Percentiles rank a stretch among this genome's conserved stretches.
Evolutionary conservation across 441 rosid species (phyloP).

Genomic region (Codiaeum variegatum): DNA sequence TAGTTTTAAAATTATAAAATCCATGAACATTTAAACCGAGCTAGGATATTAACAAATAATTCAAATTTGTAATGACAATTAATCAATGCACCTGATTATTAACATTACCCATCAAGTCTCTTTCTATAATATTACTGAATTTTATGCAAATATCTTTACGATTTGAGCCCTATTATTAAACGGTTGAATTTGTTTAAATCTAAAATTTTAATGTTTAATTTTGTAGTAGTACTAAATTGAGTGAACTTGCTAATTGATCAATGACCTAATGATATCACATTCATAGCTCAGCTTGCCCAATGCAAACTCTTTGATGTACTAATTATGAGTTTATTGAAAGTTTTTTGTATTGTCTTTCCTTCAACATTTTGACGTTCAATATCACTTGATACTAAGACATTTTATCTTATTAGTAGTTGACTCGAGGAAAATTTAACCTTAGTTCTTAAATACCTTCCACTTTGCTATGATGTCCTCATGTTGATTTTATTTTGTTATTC

Average conservation of each 20-base stretch:
- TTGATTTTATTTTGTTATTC: not conserved
- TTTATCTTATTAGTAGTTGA: not conserved
- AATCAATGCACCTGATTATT: too few species aligned
- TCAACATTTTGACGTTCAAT: not conserved
- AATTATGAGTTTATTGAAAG: slow-evolving; percentile 7
- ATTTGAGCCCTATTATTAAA: too few species aligned
- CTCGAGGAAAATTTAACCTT: not conserved
- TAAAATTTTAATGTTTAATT: too few species aligned
- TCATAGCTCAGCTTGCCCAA: not conserved
- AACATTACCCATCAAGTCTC: too few species aligned
- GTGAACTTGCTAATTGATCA: not conserved
- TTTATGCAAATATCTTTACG: too few species aligned
- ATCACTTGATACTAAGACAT: not conserved
- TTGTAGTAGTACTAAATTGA: too few species aligned
- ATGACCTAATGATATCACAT: not conserved
- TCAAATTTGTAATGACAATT: too few species aligned
- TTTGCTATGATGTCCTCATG: not conserved
- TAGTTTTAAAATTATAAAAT: too few species aligned
- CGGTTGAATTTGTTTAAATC: too few species aligned
- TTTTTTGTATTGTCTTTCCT: not conserved
- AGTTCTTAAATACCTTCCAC: not conserved
- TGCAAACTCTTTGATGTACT: not conserved
- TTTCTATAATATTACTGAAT: too few species aligned
- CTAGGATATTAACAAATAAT: too few species aligned
- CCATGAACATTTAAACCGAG: too few species aligned